Evolutionary conservation across 148 eudicot species (phyloP), one percentile per base, ranked within the genome.

Genomic region (Chenopodium album): DNA sequence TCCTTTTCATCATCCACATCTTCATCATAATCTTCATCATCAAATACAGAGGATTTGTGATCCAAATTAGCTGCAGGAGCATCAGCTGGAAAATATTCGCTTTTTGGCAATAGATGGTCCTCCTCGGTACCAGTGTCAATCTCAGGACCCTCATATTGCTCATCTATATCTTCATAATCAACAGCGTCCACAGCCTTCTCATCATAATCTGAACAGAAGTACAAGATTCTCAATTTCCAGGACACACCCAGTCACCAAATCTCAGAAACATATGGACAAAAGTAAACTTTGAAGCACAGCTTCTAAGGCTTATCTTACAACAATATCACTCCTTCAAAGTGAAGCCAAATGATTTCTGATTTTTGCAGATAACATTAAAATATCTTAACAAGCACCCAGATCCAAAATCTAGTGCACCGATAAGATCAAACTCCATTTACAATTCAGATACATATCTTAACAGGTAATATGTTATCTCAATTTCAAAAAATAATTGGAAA

Each of bases 101-200:
- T 88, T 85, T 89, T 92, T 6, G 98, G 91, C 88, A 93, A 85
- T 78, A 96, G 82, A 87, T 88, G 88, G 79, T 96, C 99, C 88
- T 96, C 99, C 88, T 96, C 99, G 9, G 98, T 91, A 69, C 87
- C 87, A 81, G 91, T 85, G 82, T 91, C 92, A 81, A 85, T 86
- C 88, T 96, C 99, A 67, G 99, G 99, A 77, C 99, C 99, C 82
- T 96, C 99, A 80, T 96, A 96, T 81, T 94, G 93, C 83, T 96
- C 99, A 71, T 96, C 95, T 83, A 96, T 89, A 83, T 96, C 99
- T 85, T 94, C 97, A 88, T 96, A 96, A 85, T 96, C 97, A 88
- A 96, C 91, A 44, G 99, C 99, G 86, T 96, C 94, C 86, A 87
- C 99, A 71, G 98, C 99, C 84, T 96, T 96, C 83, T 91, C 91